Conservation (phyloP, 495 filamentous ascomycete species). For the Daldinia vernicosa region DNA sequence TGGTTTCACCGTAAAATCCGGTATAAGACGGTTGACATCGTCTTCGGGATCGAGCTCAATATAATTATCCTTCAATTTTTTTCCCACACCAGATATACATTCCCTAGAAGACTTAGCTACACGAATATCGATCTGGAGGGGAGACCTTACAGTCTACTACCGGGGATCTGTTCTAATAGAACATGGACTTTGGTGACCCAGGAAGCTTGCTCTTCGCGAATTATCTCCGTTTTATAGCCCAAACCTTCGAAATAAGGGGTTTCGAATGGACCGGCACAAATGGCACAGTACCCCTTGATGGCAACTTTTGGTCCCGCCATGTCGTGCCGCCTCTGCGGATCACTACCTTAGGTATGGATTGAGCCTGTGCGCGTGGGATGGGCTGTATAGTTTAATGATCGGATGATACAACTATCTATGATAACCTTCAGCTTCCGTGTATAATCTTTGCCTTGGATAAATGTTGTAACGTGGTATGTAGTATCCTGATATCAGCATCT, state of each 20-base stretch:
- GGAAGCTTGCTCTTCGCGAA: not conserved
- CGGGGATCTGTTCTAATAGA: not conserved
- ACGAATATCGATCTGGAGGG: not conserved
- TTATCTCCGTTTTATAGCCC: not conserved
- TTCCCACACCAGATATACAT: conserved; percentile 5
- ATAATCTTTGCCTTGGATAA: not conserved
- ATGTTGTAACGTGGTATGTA: not conserved
- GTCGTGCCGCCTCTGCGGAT: not conserved
- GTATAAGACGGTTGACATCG: not conserved
- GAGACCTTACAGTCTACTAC: not conserved
- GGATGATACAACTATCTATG: not conserved
- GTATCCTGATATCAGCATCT: not conserved
- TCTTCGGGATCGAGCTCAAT: conserved; percentile 3
- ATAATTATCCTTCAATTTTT: not conserved
- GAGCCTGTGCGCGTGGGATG: not conserved
- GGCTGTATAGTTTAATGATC: not conserved
- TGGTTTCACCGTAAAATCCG: not conserved
- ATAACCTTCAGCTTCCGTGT: not conserved
- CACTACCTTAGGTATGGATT: not conserved
- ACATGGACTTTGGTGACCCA: not conserved
- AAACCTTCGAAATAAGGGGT: not conserved
- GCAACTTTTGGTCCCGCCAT: not conserved
- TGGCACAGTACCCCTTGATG: not conserved
- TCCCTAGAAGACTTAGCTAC: conserved; percentile 5
- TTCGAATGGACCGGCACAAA: conserved; percentile 13